phyloP scores from a whole-genome alignment of 108 stramenopile species.

The Epithemia pelagica region DNA sequence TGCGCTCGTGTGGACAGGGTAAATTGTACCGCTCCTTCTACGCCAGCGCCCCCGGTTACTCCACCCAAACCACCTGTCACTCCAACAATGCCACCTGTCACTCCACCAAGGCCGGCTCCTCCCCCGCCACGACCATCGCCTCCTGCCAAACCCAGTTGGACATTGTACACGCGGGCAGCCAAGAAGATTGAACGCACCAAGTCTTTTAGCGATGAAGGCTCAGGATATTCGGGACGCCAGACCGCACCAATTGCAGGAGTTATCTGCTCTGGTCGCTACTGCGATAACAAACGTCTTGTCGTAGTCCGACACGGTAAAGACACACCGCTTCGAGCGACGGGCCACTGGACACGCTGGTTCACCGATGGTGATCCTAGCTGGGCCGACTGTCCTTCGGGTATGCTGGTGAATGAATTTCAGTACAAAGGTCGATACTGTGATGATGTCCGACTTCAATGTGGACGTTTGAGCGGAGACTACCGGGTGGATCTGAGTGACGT shows the following conservation, averaged over 20 bases:
- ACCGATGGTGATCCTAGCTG: background rate
- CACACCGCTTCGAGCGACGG: background rate
- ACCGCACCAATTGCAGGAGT: background rate
- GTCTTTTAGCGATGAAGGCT: too few relatives aligned
- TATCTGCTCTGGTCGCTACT: background rate
- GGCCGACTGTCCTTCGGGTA: background rate
- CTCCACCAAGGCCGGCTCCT: too few relatives aligned
- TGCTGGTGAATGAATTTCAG: background rate
- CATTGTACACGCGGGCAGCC: too few relatives aligned
- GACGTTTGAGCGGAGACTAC: background rate
- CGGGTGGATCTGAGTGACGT: background rate
- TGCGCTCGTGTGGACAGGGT: too few relatives aligned
- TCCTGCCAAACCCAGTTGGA: too few relatives aligned
- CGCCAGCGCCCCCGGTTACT: too few relatives aligned
- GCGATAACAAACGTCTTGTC: constrained; percentile 1
- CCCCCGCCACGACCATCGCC: too few relatives aligned
- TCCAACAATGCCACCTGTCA: too few relatives aligned
- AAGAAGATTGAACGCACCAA: background rate
- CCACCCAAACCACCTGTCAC: too few relatives aligned
- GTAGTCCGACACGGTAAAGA: background rate
- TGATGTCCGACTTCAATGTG: background rate
- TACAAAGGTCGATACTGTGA: background rate
- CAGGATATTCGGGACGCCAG: background rate
- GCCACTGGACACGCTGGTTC: background rate
- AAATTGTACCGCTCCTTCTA: too few relatives aligned